Conservation (phyloP, 2,329 filamentous ascomycete species). For the Amylocarpus encephaloides region DNA sequence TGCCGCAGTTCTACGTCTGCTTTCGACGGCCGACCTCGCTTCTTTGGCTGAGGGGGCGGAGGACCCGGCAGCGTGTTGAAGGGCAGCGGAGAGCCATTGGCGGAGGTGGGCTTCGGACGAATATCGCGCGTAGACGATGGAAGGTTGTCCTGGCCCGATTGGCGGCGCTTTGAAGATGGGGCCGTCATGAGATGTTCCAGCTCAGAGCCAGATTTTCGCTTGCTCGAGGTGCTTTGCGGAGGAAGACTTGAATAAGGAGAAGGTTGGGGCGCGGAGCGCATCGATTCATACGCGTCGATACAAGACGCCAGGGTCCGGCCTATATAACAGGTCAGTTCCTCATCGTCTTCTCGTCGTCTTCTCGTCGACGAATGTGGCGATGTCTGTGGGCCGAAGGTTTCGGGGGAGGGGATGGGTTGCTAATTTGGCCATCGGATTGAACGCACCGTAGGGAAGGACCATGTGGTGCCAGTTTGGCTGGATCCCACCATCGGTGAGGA, state of each 20-base stretch:
- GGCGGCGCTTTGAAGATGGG: conserved; percentile 21
- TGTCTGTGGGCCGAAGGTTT: conserved; percentile 16
- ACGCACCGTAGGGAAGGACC: conserved; percentile 42
- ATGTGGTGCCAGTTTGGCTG: conserved; percentile 43
- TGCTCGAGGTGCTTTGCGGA: conserved; percentile 10
- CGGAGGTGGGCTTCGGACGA: conserved; percentile 25
- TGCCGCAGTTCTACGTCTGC: conserved; percentile 25
- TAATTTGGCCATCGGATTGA: conserved; percentile 12
- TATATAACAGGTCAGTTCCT: conserved; percentile 17
- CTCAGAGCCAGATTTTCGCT: conserved; percentile 24
- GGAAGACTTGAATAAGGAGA: conserved; percentile 6
- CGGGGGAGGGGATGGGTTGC: too few relatives aligned
- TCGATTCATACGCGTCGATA: conserved; percentile 23
- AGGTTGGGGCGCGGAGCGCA: conserved; percentile 8
- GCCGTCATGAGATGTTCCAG: conserved; percentile 14
- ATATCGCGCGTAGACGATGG: conserved; percentile 18
- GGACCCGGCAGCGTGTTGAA: conserved; percentile 13
- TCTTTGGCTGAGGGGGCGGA: conserved; percentile 17
- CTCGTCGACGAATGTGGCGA: conserved; percentile 3
- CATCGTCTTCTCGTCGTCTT: neutral
- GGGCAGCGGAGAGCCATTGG: conserved; percentile 21
- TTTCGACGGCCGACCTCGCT: conserved; percentile 30
- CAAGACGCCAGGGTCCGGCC: conserved; percentile 27
- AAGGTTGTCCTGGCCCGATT: conserved; percentile 14
- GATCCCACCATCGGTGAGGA: conserved; percentile 38